A percentile compares a stretch with the other conserved stretches of the same genome.
Evolutionary conservation across 2,329 filamentous ascomycete species (phyloP).

Genomic region (Botrytis porri): DNA sequence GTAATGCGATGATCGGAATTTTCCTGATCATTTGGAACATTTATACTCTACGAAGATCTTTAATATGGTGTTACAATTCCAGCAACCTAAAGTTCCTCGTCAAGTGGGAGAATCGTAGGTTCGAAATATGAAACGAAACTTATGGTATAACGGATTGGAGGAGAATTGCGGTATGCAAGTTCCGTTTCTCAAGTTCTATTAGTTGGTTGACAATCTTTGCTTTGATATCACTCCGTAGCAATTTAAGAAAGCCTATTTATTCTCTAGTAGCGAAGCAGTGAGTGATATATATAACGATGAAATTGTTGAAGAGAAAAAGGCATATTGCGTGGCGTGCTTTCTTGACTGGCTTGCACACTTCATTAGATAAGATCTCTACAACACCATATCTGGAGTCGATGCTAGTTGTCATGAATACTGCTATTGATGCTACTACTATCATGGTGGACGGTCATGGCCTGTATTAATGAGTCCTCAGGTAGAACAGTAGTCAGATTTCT

Average conservation of each 20-base stretch:
- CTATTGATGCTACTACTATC: no score
- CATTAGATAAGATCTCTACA: no score
- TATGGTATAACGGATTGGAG: not conserved
- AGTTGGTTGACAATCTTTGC: not conserved
- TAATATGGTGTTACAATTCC: not conserved
- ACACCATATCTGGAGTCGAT: no score
- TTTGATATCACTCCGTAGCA: not conserved
- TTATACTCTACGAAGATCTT: not conserved
- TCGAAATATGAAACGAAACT: not conserved
- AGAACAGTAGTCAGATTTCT: no score
- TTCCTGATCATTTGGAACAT: not conserved
- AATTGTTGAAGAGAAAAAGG: not conserved
- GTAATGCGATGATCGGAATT: not conserved
- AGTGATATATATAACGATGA: not conserved
- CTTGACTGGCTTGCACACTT: no score
- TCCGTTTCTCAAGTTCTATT: not conserved
- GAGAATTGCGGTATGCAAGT: not conserved
- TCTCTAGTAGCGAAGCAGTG: not conserved
- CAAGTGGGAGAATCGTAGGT: not conserved
- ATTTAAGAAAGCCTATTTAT: not conserved
- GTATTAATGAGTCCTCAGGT: no score
- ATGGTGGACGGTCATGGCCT: no score
- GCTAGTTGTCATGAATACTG: no score
- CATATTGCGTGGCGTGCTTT: not conserved
- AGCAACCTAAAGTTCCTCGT: not conserved